phyloP scores from a whole-genome alignment of 2,329 filamentous ascomycete species.

The Grosmannia penicillata region DNA sequence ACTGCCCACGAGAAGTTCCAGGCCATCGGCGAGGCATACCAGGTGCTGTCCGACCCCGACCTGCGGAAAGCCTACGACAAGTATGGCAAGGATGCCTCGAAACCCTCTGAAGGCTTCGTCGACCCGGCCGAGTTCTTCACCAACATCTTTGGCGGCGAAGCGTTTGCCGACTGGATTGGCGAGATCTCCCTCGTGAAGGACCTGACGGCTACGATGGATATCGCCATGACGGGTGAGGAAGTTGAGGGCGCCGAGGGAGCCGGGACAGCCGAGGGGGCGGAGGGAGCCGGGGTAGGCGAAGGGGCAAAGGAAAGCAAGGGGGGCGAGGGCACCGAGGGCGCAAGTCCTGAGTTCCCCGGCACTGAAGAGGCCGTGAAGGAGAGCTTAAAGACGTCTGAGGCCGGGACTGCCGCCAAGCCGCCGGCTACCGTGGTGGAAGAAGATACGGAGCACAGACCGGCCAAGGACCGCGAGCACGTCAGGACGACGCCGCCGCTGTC shows the following conservation, averaged over 20 bases:
- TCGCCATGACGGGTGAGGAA: slow-evolving; percentile 70
- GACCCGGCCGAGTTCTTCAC: slow-evolving; percentile 96
- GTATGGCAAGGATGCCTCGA: slow-evolving; percentile 87
- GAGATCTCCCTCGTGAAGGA: slow-evolving; percentile 99
- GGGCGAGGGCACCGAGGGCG: no score
- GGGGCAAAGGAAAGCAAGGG: slow-evolving; percentile 43
- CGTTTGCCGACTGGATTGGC: slow-evolving; percentile 91
- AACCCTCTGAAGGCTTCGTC: slow-evolving; percentile 82
- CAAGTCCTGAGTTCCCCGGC: slow-evolving; percentile 45
- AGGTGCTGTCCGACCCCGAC: slow-evolving; percentile 75
- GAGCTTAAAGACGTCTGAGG: slow-evolving; percentile 29
- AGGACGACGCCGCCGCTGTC: background rate
- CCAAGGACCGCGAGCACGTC: no score
- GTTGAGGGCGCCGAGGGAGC: slow-evolving; percentile 30
- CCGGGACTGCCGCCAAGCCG: slow-evolving; percentile 14
- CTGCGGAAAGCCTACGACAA: slow-evolving; percentile 91
- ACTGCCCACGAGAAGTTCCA: slow-evolving; percentile 92
- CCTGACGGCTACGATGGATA: slow-evolving; percentile 95
- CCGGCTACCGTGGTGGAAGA: slow-evolving; percentile 26
- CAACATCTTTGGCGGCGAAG: slow-evolving; percentile 94
- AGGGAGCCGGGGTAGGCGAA: slow-evolving; percentile 42
- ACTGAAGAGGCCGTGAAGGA: slow-evolving; percentile 42
- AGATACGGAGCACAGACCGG: slow-evolving; percentile 16
- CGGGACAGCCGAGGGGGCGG: slow-evolving; percentile 29
- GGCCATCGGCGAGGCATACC: slow-evolving; percentile 59